phyloP scores from a whole-genome alignment of 2,329 filamentous ascomycete species.

The Botrytis squamosa region DNA sequence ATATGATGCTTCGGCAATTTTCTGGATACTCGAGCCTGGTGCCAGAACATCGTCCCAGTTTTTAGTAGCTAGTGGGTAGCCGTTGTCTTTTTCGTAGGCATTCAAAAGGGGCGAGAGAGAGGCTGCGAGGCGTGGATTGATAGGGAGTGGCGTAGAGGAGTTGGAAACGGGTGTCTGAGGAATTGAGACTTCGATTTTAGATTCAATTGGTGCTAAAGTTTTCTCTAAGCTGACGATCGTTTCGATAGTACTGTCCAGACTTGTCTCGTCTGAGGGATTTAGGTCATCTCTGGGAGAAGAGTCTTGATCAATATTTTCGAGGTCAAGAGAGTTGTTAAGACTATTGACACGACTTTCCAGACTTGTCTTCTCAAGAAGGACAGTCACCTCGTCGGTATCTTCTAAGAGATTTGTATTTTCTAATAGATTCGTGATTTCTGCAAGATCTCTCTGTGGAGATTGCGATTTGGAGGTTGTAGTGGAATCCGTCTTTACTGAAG shows the following conservation, averaged over 20 bases:
- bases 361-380: neutral
- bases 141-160: neutral
- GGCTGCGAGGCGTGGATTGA: slow-evolving; percentile 9
- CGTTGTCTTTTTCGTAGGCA: slow-evolving; percentile 29
- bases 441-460: neutral
- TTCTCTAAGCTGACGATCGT: neutral
- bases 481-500: neutral
- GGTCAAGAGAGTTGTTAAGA: neutral
- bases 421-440: slow-evolving; percentile 4
- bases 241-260: neutral
- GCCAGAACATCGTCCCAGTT: slow-evolving; percentile 58
- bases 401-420: neutral
- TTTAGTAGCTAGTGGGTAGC: slow-evolving; percentile 19
- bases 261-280: neutral
- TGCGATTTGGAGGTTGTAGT: neutral
- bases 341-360: neutral
- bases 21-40: slow-evolving; percentile 52
- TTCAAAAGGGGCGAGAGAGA: slow-evolving; percentile 28
- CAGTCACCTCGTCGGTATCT: neutral
- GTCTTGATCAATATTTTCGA: neutral
- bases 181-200: neutral
- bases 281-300: neutral
- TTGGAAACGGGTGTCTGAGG: neutral
- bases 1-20: slow-evolving; percentile 66
- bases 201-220: neutral